These are phyloP conservation scores for Cystobasidium sp. DNA, from an alignment of 1,284 basidiomycete genomes.

Conservation along the genomic window DNA sequence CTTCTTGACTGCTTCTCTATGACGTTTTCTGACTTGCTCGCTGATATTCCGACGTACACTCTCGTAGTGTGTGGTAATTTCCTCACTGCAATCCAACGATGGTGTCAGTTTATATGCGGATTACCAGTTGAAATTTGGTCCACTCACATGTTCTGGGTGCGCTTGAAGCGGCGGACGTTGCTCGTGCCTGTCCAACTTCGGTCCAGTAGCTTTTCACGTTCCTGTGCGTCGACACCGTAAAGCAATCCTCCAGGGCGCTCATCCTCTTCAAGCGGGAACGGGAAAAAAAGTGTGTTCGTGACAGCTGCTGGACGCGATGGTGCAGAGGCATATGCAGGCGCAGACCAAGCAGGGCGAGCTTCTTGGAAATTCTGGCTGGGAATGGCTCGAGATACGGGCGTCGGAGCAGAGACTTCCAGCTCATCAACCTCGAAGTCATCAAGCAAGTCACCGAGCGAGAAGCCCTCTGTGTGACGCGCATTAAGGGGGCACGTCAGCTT, in stretches of 20 bases:
- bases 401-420: constrained; percentile 16
- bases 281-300: constrained; percentile 97
- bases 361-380: not conserved
- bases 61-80: constrained; percentile 39
- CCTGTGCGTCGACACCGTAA: constrained; percentile 10
- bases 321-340: not conserved
- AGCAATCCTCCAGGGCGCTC: constrained; percentile 27
- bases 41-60: constrained; percentile 19
- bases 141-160: constrained; percentile 42
- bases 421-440: constrained; percentile 37
- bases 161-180: constrained; percentile 35
- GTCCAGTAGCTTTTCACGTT: constrained; percentile 11
- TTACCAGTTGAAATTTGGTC: not conserved
- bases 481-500: not conserved
- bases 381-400: not conserved
- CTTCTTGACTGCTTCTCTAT: constrained; percentile 39
- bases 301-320: constrained; percentile 78
- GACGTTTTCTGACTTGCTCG: constrained; percentile 37
- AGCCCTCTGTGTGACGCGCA: constrained; percentile 14
- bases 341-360: not conserved
- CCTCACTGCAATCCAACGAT: constrained; percentile 16
- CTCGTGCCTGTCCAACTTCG: constrained; percentile 41
- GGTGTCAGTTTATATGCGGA: not conserved
- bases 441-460: constrained; percentile 31
- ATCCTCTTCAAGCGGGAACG: constrained; percentile 83